Evolutionary conservation across 306 rosid genomes (phyloP), one percentile per base, ranked within the genome.

Genomic region (Begonia peltatifolia): DNA sequence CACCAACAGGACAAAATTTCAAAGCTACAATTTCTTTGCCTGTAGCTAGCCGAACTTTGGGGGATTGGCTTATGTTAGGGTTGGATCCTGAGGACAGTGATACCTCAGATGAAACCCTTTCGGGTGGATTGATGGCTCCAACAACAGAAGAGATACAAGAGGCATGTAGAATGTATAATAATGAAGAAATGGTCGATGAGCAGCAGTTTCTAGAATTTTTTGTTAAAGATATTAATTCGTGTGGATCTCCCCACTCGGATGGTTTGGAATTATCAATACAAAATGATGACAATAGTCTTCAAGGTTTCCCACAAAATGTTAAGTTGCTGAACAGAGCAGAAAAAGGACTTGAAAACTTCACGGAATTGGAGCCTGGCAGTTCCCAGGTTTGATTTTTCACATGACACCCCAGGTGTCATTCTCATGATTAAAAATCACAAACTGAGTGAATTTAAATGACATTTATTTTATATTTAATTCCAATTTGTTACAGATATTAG

Each of bases 11-110:
- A 63, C 97, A 90, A 73, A 78, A 77, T 58, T 90, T 85, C 55
- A 90, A 80, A 74, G 94, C 95, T 57, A 73, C 75, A 56, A 80
- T 85, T 61, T 83, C 88, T 22, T 57, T 86, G 61, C 95, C 99
- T 63, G 71, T 90, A 55, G 73, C 83, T 71, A 95, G 95, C 66
- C 84, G 65, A 70, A 83, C 77, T 73, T 71, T 90, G 57, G 73
- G 94, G 79, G 83, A 94, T 56, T 75, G 83, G 57, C 63, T 90
- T 62, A 83, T 79, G 63, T 50, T 49, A 69, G 85, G 76, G 55
- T 76, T 72, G 54, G 78, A 73, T 12, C 65, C 69, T 62, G 56
- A 65, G 46, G 85, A 80, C 50, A 55, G 41, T 61, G 1, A 30
- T 30, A 30, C 38, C 38, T 6, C 38, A 30, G 38, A 30, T 30